Conservation (phyloP, 2,329 filamentous ascomycete species). For the Esteya vermicola region DNA sequence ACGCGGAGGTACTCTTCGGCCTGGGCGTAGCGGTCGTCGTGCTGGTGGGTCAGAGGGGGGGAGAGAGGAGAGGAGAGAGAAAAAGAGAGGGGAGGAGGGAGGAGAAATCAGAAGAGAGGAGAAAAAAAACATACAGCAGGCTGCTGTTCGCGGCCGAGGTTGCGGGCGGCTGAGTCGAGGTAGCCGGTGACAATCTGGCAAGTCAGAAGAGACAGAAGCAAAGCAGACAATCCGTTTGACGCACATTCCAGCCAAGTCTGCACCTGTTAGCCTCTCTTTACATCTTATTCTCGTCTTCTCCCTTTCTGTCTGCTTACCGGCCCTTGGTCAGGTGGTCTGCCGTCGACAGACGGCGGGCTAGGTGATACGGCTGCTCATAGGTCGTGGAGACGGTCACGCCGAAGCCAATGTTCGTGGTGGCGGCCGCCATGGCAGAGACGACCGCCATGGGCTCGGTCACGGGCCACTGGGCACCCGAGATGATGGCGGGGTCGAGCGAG, state of each 20-base stretch:
- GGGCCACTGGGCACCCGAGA: slow-evolving; percentile 49
- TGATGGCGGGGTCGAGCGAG: slow-evolving; percentile 32
- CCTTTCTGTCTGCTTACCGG: background rate
- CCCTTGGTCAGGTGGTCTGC: slow-evolving; percentile 9
- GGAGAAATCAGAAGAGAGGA: slow-evolving; percentile 1
- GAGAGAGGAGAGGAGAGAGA: slow-evolving; percentile 3
- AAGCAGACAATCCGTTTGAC: slow-evolving; percentile 12
- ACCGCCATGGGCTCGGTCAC: slow-evolving; percentile 43
- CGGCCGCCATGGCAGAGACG: slow-evolving; percentile 7
- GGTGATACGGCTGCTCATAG: slow-evolving; percentile 5
- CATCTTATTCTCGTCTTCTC: background rate
- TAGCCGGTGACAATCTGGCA: slow-evolving; percentile 11
- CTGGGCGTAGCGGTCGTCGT: slow-evolving; percentile 10
- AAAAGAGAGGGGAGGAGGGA: too few species aligned
- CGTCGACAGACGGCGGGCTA: slow-evolving; percentile 5
- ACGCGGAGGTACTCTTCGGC: slow-evolving; percentile 11
- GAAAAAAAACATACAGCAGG: background rate
- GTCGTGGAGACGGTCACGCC: slow-evolving; percentile 5
- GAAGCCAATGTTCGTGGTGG: slow-evolving; percentile 7
- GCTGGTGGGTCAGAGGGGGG: slow-evolving; percentile 1
- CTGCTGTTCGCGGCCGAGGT: slow-evolving; percentile 9
- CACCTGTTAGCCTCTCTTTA: background rate
- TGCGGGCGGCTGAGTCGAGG: slow-evolving; percentile 11
- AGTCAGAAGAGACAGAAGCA: background rate
- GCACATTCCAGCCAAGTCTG: slow-evolving; percentile 29